phyloP scores from a whole-genome alignment of 352 stramenopile species.

The Globisporangium radiosum region DNA sequence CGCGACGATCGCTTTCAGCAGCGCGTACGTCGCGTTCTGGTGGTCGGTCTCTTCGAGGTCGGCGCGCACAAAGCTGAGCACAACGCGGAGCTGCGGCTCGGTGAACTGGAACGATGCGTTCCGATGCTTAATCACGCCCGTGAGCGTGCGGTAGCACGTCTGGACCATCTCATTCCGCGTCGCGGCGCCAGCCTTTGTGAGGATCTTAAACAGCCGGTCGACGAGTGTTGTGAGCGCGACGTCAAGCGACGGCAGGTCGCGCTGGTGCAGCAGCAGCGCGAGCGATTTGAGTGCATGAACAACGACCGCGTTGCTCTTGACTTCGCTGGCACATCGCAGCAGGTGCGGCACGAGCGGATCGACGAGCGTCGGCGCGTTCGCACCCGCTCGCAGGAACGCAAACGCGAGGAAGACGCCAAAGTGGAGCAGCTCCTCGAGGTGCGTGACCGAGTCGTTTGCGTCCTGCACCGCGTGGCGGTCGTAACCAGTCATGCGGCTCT shows the following conservation, averaged over 20 bases:
- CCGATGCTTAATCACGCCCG: slow-evolving; percentile 76
- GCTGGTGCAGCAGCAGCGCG: slow-evolving; percentile 78
- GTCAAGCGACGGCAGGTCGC: slow-evolving; percentile 86
- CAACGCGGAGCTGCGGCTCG: slow-evolving; percentile 70
- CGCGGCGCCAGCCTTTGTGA: slow-evolving; percentile 83
- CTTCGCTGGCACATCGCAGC: slow-evolving; percentile 87
- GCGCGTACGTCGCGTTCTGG: slow-evolving; percentile 92
- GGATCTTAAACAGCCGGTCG: slow-evolving; percentile 90
- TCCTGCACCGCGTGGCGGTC: slow-evolving; percentile 65
- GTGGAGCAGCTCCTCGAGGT: slow-evolving; percentile 82
- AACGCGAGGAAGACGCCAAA: slow-evolving; percentile 78
- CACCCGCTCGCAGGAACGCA: slow-evolving; percentile 47
- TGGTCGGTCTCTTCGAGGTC: slow-evolving; percentile 92
- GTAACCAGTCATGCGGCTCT: slow-evolving; percentile 74
- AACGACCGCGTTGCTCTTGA: slow-evolving; percentile 88
- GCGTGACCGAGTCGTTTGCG: slow-evolving; percentile 42
- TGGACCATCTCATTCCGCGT: slow-evolving; percentile 94
- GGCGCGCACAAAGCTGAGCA: slow-evolving; percentile 89
- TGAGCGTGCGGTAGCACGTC: slow-evolving; percentile 92
- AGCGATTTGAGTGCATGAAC: slow-evolving; percentile 93
- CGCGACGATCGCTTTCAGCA: slow-evolving; percentile 90
- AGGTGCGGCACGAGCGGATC: slow-evolving; percentile 91
- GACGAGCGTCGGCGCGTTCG: slow-evolving; percentile 44
- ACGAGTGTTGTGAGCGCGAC: slow-evolving; percentile 76
- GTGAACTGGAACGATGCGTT: slow-evolving; percentile 47